Conservation (phyloP, 768 basidiomycete species). For the Leccinum longicurvipes region DNA sequence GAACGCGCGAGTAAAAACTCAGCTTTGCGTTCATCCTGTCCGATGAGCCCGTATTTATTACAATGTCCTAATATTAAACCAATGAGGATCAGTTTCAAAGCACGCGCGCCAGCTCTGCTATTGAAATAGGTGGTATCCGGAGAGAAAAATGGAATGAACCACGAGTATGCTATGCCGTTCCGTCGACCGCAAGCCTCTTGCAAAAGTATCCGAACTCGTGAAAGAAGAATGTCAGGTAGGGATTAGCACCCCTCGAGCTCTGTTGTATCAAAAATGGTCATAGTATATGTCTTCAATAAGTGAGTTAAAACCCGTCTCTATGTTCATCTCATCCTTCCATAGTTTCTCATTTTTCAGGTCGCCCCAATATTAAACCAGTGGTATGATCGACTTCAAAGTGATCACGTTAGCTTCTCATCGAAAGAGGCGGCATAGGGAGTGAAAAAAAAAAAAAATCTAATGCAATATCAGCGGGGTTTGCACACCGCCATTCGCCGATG, state of each 20-base stretch:
- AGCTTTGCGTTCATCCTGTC: neutral
- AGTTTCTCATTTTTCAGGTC: neutral
- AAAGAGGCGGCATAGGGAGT: neutral
- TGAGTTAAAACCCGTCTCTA: neutral
- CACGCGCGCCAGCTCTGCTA: neutral
- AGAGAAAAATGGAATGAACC: neutral
- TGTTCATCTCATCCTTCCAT: neutral
- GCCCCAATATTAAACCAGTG: neutral
- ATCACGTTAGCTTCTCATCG: neutral
- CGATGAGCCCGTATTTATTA: neutral
- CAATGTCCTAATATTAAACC: neutral
- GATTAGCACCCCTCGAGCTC: neutral
- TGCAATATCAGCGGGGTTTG: constrained; percentile 13
- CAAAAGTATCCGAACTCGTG: neutral
- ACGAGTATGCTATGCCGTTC: neutral
- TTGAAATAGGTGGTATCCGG: neutral
- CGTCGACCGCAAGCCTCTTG: neutral
- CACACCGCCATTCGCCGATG: constrained; percentile 18
- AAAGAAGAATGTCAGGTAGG: neutral
- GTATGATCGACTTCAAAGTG: neutral
- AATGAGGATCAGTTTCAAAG: neutral
- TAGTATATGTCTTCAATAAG: neutral
- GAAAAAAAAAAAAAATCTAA: constrained; percentile 15
- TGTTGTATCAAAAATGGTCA: neutral
- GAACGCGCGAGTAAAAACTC: neutral